Evolutionary conservation across 768 basidiomycete species (phyloP).

Genomic region (Collybia sordida): DNA sequence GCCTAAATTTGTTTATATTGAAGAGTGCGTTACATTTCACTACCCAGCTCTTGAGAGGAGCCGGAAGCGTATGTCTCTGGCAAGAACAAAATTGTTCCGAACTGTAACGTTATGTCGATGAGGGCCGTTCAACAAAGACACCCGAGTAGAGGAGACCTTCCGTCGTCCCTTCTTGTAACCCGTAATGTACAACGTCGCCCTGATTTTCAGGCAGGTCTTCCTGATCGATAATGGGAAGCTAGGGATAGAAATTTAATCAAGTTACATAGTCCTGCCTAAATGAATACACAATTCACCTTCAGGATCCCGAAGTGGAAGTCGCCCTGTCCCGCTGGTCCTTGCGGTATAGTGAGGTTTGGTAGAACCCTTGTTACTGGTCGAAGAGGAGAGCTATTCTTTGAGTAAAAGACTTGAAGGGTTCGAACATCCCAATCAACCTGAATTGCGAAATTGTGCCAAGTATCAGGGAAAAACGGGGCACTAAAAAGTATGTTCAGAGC

Average conservation of each 20-base stretch:
- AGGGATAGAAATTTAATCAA: not conserved
- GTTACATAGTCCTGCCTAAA: not conserved
- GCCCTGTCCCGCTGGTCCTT: conserved; percentile 48
- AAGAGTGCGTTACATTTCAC: too few relatives aligned
- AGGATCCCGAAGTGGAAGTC: conserved; percentile 63
- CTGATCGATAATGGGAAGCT: conserved; percentile 56
- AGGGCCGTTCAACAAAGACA: conserved; percentile 45
- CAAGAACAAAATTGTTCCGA: too few relatives aligned
- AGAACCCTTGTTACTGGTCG: conserved; percentile 39
- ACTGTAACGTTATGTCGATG: too few relatives aligned
- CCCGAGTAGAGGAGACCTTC: conserved; percentile 61
- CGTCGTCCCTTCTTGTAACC: conserved; percentile 55
- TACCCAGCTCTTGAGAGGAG: too few relatives aligned
- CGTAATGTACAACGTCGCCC: conserved; percentile 55
- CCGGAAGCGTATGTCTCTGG: too few relatives aligned
- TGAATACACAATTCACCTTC: conserved; percentile 39
- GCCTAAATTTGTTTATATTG: too few relatives aligned
- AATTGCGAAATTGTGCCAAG: conserved; percentile 64
- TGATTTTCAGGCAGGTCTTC: conserved; percentile 44
- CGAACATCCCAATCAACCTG: conserved; percentile 53
- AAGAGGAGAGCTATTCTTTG: conserved; percentile 36
- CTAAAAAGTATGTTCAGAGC: conserved; percentile 49
- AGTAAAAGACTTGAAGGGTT: conserved; percentile 54
- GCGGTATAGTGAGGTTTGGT: conserved; percentile 37
- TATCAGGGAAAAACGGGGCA: conserved; percentile 37